Percentiles rank a stretch among this genome's conserved stretches.
phyloP scores from a whole-genome alignment of 1,284 basidiomycete species.

The Irpex sp. region DNA sequence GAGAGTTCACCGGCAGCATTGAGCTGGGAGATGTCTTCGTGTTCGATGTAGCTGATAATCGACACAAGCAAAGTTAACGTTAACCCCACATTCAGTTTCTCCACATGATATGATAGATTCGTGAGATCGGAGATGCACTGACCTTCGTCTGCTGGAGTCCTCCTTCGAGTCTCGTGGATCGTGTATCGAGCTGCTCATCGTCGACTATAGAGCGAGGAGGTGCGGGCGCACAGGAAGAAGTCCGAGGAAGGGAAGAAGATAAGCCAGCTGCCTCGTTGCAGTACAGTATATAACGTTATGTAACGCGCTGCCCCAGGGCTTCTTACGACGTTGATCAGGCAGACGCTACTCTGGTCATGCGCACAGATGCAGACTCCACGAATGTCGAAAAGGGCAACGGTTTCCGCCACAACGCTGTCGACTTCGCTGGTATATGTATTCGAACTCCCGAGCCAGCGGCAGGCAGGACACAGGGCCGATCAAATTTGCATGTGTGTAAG shows the following conservation, averaged over 20 bases:
- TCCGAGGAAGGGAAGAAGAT: neutral
- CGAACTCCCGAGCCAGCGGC: neutral
- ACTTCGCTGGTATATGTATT: neutral
- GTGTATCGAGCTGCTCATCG: neutral
- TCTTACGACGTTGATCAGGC: neutral
- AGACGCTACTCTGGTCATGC: neutral
- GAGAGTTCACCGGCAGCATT: constrained; percentile 49
- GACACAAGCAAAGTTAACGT: neutral
- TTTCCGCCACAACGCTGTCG: neutral
- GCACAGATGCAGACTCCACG: neutral
- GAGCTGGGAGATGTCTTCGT: constrained; percentile 19
- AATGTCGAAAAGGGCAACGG: neutral
- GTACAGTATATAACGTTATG: neutral
- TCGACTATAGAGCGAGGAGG: neutral
- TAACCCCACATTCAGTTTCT: neutral
- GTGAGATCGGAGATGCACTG: neutral
- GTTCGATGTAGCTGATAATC: constrained; percentile 20
- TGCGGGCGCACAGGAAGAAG: neutral
- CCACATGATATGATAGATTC: neutral
- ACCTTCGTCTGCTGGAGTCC: neutral
- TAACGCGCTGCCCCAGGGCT: too few relatives aligned
- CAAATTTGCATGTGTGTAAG: neutral
- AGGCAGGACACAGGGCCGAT: neutral
- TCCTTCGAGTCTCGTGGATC: neutral
- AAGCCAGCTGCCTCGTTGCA: neutral